Base-by-base conservation (phyloP, 2,329 filamentous ascomycete genomes). In the Curvularia lunata region DNA sequence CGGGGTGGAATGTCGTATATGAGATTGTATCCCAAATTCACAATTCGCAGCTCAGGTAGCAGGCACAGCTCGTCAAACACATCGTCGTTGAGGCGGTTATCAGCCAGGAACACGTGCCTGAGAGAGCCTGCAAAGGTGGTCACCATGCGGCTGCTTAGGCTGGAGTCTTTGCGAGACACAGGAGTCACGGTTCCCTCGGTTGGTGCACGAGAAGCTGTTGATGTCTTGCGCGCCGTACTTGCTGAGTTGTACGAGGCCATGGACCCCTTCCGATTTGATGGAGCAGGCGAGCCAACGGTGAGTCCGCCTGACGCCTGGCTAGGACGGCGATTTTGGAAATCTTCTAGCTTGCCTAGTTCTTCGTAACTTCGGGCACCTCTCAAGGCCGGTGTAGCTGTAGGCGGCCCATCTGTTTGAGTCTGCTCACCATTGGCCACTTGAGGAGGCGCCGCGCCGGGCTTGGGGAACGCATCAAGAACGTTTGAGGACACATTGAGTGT, bases 401-500 rank as follows among this genome's bases (percentile, higher is more conserved):
- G 83, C 61, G 66, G 30, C 12, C 30, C 79, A 66, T 76, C 58
- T 66, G 70, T 34, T 28, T 79, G 75, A 5, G 58, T 47, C 34
- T 62, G 61, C 13, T 75, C 72, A 30, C 70, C 72, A 52, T 72
- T 75, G 16, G 63, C 5, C 16, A 66, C 61, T 41, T 59, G 73
- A 48, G 91, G 87, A 49, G 91, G 87, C 47, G 91, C 87, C 8
- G 89, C 89, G 45, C 82, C 82, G 21, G 91, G 91, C 73, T 96
- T 97, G 1, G 95, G 95, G 72, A 99, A 98, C 40, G 86, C 87
- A 49, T 93, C 90, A 19, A 99, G 83, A 6, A 98, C 89, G 67
- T 99, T 99, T 10, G 95, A 97, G 0, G 94, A 98, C 12, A 96
- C 88, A 68, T 99, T 99, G 58, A 99, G 84, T 0, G 90, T 94